Conservation (phyloP, 225 moss, liverwort and hornwort species). For the Physcomitrellopsis africana region DNA sequence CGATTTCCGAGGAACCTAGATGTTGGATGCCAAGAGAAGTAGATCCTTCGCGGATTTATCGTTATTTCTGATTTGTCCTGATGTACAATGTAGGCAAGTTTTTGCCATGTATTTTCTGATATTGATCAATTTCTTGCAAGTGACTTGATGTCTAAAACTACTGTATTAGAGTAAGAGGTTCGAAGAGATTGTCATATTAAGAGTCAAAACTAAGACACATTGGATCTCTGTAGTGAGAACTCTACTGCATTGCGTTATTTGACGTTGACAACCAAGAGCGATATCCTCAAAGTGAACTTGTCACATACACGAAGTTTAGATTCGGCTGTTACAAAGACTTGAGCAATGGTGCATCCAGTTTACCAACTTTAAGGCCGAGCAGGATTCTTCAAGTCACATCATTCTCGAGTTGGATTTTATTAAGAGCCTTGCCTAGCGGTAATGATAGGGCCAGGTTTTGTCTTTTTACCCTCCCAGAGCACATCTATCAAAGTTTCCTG, state of each 20-base stretch:
- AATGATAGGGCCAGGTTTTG: too few species aligned
- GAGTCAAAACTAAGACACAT: neutral
- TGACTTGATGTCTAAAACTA: neutral
- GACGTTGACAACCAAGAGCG: conserved; percentile 9
- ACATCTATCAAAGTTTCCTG: too few species aligned
- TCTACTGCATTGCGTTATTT: neutral
- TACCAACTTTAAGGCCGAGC: neutral
- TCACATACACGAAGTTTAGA: neutral
- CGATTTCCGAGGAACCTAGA: neutral
- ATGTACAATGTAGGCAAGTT: neutral
- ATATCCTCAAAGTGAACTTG: neutral
- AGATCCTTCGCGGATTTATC: too few species aligned
- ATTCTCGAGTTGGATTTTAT: neutral
- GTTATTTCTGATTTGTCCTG: neutral
- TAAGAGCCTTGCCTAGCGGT: neutral
- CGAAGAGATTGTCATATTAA: neutral
- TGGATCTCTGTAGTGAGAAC: conserved; percentile 2
- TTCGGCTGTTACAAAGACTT: neutral
- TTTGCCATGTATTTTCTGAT: neutral
- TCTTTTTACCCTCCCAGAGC: too few species aligned
- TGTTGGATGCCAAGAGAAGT: conserved; percentile 7
- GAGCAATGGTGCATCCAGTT: neutral
- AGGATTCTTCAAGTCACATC: conserved; percentile 1
- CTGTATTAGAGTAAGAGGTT: neutral
- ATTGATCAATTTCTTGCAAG: neutral